These are phyloP conservation scores for Poa pratensis DNA, from an alignment of 176 grass and related monocot species.

Conservation along the genomic window DNA sequence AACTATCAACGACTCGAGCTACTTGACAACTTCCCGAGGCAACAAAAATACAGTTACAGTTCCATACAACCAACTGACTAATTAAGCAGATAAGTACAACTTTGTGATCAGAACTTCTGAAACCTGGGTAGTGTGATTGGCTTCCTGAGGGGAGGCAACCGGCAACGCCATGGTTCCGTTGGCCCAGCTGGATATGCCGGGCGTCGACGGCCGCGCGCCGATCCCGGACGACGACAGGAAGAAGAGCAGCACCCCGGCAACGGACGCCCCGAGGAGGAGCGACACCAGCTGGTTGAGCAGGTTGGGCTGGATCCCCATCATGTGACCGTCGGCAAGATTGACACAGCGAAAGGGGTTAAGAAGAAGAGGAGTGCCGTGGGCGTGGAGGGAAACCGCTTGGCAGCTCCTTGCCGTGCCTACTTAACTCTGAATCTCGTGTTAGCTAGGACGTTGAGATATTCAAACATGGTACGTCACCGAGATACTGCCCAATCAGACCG, in stretches of 20 bases:
- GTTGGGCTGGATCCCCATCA: slow-evolving; percentile 55
- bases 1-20: background rate
- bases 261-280: slow-evolving; percentile 65
- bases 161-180: slow-evolving; percentile 29
- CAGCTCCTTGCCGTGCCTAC: background rate
- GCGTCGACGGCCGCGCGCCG: background rate
- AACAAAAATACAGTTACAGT: background rate
- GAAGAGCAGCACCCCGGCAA: slow-evolving; percentile 59
- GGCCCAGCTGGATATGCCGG: slow-evolving; percentile 49
- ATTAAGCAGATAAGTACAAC: background rate
- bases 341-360: background rate
- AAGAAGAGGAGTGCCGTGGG: slow-evolving; percentile 22
- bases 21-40: background rate
- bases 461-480: background rate
- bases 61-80: background rate
- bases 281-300: slow-evolving; percentile 60
- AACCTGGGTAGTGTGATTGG: slow-evolving; percentile 17
- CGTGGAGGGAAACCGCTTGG: slow-evolving; percentile 41
- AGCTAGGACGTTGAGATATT: slow-evolving; percentile 33
- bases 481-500: slow-evolving; percentile 37
- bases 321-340: background rate
- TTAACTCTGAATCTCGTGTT: background rate
- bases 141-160: background rate
- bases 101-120: background rate
- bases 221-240: slow-evolving; percentile 48